Base-by-base conservation (phyloP, 208 protist genomes). In the Leptomonas pyrrhocoris region DNA sequence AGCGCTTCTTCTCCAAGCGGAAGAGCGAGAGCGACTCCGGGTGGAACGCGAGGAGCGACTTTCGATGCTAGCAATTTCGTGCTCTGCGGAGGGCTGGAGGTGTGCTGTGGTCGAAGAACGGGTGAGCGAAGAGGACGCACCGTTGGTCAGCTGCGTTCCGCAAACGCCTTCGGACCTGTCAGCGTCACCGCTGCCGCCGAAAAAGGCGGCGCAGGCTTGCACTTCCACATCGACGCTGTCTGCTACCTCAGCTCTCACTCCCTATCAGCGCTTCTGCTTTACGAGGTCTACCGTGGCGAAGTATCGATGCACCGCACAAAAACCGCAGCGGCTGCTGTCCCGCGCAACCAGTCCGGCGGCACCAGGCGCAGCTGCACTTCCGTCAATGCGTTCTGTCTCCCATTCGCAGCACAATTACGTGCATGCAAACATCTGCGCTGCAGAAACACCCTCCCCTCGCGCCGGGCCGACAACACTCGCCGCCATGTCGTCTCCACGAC, bases 191-290 rank as follows among this genome's bases (percentile, higher is more conserved):
- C 7, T 40, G 18, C 9, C 53, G 28, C 18, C 15, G 28, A 40
- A 34, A 40, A 16, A 7, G n/a, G 30, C 34, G n/a, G 36, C 42
- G 3, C 12, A 38, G 51, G 34, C 28, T 8, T 56, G n/a, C 28
- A 21, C 51, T 15, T 34, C 23, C 45, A 21, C 45, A 6, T 6
- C n/a, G 18, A n/a, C n/a, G n/a, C n/a, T n/a, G 30, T 40, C 40
- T 16, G 15, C 34, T 8, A 21, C 56, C 3, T 18, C 56, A 9
- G 23, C 58, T 7, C 58, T 64, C 27, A 64, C 58, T 1, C 43
- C 40, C 1, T 64, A 34, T 40, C 58, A 64, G 38, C 58, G 58
- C 40, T 64, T 64, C 58, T 64, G 58, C 58, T 53, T 64, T 18
- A 64, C 58, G 21, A 64, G 53, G 28, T 64, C 58, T 18, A 64